Conservation (phyloP, 1,284 basidiomycete species). For the Gomphus sp. region DNA sequence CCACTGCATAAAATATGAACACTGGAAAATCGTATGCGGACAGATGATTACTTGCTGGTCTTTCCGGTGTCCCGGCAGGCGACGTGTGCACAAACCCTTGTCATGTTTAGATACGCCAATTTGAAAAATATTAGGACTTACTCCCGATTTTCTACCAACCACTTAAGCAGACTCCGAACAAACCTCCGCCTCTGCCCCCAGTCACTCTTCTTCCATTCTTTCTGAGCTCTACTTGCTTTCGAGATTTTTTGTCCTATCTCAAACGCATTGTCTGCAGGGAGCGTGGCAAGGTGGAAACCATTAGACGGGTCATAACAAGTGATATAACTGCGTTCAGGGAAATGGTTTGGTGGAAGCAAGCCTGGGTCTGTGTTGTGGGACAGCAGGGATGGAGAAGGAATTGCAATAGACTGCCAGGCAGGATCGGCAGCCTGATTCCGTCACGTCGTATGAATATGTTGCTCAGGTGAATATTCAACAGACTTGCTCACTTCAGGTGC, state of each 20-base stretch:
- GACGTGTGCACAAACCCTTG: slow-evolving; percentile 63
- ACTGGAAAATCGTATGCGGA: not conserved
- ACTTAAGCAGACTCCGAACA: slow-evolving; percentile 78
- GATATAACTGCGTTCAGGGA: slow-evolving; percentile 58
- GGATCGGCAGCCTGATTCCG: slow-evolving; percentile 41
- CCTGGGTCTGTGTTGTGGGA: slow-evolving; percentile 51
- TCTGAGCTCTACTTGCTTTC: slow-evolving; percentile 60
- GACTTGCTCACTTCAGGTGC: slow-evolving; percentile 45
- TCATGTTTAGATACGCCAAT: not conserved
- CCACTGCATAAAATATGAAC: slow-evolving; percentile 20
- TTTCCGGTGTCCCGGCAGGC: slow-evolving; percentile 95
- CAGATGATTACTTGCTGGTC: slow-evolving; percentile 56
- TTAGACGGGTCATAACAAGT: slow-evolving; percentile 91
- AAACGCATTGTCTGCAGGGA: slow-evolving; percentile 54
- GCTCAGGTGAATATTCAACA: not conserved
- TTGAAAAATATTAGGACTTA: not conserved
- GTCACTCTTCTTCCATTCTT: slow-evolving; percentile 58
- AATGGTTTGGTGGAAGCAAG: slow-evolving; percentile 41
- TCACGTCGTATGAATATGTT: not conserved
- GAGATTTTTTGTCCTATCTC: slow-evolving; percentile 68
- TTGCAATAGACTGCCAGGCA: slow-evolving; percentile 43
- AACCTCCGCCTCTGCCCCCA: slow-evolving; percentile 76
- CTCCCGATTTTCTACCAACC: slow-evolving; percentile 86
- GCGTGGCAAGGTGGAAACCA: slow-evolving; percentile 64
- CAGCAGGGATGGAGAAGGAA: slow-evolving; percentile 48